These are phyloP conservation scores for Hygrophoropsis aurantiaca DNA, from an alignment of 768 basidiomycete genomes.

Conservation along the genomic window DNA sequence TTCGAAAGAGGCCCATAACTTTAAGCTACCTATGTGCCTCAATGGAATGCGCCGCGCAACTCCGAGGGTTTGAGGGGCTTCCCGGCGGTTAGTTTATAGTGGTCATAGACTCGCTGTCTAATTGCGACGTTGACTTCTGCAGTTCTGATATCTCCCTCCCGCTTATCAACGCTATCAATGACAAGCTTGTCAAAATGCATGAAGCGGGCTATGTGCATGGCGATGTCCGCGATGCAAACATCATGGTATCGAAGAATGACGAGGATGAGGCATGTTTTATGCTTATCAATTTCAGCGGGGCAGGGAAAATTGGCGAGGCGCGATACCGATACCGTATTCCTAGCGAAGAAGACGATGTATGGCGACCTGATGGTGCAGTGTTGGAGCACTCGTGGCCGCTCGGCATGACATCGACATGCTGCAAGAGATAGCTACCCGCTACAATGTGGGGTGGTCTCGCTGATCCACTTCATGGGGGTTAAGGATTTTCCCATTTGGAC, in stretches of 20 bases:
- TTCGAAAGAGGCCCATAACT: conserved; percentile 15
- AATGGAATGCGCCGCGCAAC: conserved; percentile 16
- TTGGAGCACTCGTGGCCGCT: conserved; percentile 15
- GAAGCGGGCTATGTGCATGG: conserved; percentile 29
- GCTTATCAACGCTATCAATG: background rate
- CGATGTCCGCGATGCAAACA: conserved; percentile 27
- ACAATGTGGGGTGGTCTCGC: no score
- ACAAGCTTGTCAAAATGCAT: conserved; percentile 7
- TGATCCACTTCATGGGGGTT: no score
- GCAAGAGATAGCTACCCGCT: no score
- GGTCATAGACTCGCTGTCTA: conserved; percentile 21
- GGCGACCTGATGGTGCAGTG: conserved; percentile 19
- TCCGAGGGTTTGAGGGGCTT: conserved; percentile 21
- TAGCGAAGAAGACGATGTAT: conserved; percentile 3
- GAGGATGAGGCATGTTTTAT: conserved; percentile 9
- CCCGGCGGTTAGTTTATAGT: conserved; percentile 28
- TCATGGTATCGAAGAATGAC: conserved; percentile 22
- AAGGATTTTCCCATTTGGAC: no score
- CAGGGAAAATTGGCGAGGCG: conserved; percentile 18
- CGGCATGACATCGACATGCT: conserved; percentile 29
- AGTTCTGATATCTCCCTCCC: background rate
- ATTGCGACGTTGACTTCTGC: conserved; percentile 1
- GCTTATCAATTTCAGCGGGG: conserved; percentile 30
- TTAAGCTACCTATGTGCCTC: conserved; percentile 14
- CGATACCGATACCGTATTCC: conserved; percentile 17